Evolutionary conservation across 257 asterid species (phyloP).

Genomic region (Jacaranda copaia): DNA sequence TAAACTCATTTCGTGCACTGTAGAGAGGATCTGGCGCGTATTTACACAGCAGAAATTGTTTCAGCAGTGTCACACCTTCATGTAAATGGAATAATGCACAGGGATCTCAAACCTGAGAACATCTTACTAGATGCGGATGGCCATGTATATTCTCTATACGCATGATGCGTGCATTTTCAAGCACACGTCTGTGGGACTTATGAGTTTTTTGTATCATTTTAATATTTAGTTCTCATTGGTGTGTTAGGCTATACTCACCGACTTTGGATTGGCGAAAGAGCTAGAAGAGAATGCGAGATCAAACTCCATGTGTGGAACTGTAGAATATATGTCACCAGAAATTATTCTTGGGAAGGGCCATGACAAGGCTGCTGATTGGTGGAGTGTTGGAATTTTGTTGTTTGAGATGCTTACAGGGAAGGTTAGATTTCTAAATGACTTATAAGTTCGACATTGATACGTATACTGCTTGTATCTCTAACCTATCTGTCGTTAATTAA

Average conservation of each 20-base stretch:
- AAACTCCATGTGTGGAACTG: conserved; percentile 72
- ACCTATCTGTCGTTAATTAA: neutral
- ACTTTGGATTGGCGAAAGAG: conserved; percentile 74
- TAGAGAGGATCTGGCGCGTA: conserved; percentile 72
- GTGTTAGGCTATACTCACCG: conserved; percentile 51
- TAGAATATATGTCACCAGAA: conserved; percentile 79
- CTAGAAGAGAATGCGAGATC: conserved; percentile 58
- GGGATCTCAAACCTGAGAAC: conserved; percentile 79
- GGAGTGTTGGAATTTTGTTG: conserved; percentile 71
- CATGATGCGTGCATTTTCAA: conserved; percentile 1
- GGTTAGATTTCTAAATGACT: conserved; percentile 39
- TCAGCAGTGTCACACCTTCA: conserved; percentile 74
- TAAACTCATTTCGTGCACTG: conserved; percentile 27
- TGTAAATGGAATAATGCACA: conserved; percentile 69
- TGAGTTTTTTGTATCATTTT: neutral
- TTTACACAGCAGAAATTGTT: conserved; percentile 66
- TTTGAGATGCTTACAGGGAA: conserved; percentile 72
- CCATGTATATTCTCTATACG: conserved; percentile 54
- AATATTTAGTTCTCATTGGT: conserved; percentile 3
- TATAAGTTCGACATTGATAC: neutral
- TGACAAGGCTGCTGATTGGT: conserved; percentile 78
- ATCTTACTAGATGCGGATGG: conserved; percentile 74
- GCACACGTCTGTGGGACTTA: neutral
- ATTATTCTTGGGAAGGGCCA: conserved; percentile 77
- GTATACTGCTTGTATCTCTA: neutral